phyloP scores from a whole-genome alignment of 495 filamentous ascomycete genomes.

The Pyrenula aspistea region DNA sequence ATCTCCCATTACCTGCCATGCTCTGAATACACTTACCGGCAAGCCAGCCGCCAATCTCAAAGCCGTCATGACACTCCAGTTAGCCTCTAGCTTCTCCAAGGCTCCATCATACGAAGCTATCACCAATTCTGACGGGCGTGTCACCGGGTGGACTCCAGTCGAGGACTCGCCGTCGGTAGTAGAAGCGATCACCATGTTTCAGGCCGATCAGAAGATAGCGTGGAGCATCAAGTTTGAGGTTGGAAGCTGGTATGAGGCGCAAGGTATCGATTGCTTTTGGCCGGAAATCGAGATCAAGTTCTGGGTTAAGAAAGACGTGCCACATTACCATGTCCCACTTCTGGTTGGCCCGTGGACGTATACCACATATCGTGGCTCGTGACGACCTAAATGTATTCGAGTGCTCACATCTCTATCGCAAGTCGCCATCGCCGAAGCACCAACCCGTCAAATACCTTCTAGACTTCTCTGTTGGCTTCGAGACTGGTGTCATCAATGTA shows the following conservation, averaged over 20 bases:
- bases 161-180: constrained; percentile 13
- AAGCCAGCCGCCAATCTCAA: constrained; percentile 46
- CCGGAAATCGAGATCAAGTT: constrained; percentile 86
- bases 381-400: constrained; percentile 13
- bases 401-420: not conserved
- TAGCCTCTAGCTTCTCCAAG: constrained; percentile 13
- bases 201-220: constrained; percentile 27
- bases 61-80: constrained; percentile 39
- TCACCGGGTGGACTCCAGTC: constrained; percentile 62
- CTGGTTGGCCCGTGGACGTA: constrained; percentile 84
- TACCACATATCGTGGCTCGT: constrained; percentile 77
- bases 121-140: constrained; percentile 80
- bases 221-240: constrained; percentile 75
- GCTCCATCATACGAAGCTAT: constrained; percentile 41
- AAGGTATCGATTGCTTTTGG: constrained; percentile 69
- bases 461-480: not conserved
- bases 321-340: constrained; percentile 90
- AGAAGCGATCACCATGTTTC: constrained; percentile 8
- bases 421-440: not conserved
- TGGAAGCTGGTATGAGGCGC: constrained; percentile 58
- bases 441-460: not conserved
- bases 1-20: constrained; percentile 69
- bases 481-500: not conserved
- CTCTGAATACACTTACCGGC: constrained; percentile 56
- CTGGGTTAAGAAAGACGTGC: constrained; percentile 49